These are phyloP conservation scores for Perilla frutescens DNA, from an alignment of 257 asterid genomes.

Conservation along the genomic window DNA sequence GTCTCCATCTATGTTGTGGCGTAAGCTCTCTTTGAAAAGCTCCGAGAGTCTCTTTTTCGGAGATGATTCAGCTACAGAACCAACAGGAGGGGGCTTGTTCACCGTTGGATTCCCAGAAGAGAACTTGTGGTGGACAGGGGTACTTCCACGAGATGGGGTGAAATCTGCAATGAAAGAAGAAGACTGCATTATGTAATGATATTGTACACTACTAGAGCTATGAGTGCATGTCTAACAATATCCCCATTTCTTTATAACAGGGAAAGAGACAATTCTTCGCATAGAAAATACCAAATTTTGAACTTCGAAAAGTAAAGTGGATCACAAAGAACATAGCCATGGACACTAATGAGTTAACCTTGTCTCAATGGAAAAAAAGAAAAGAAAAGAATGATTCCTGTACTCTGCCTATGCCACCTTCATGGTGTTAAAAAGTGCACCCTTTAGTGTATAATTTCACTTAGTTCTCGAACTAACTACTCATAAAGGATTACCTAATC, in stretches of 20 bases:
- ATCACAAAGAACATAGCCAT: not conserved
- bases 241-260: not conserved
- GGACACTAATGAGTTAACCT: not conserved
- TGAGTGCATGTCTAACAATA: not conserved
- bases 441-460: not conserved
- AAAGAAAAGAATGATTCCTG: not conserved
- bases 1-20: slow-evolving; percentile 37
- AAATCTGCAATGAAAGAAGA: slow-evolving; percentile 53
- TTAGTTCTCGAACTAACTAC: slow-evolving; percentile 8
- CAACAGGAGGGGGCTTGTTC: slow-evolving; percentile 31
- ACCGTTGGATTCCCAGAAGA: slow-evolving; percentile 37
- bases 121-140: slow-evolving; percentile 64
- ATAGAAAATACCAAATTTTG: not conserved
- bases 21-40: slow-evolving; percentile 63
- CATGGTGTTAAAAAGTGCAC: not conserved
- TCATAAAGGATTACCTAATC: not conserved
- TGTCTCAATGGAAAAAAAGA: not conserved
- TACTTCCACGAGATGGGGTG: slow-evolving; percentile 74
- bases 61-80: slow-evolving; percentile 41
- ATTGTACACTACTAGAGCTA: not conserved
- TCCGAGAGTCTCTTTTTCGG: slow-evolving; percentile 71
- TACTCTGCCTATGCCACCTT: not conserved
- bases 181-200: not conserved
- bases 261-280: not conserved
- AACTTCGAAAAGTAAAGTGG: not conserved